phyloP scores from a whole-genome alignment of 2,329 filamentous ascomycete species.

The Corinectria fuckeliana region DNA sequence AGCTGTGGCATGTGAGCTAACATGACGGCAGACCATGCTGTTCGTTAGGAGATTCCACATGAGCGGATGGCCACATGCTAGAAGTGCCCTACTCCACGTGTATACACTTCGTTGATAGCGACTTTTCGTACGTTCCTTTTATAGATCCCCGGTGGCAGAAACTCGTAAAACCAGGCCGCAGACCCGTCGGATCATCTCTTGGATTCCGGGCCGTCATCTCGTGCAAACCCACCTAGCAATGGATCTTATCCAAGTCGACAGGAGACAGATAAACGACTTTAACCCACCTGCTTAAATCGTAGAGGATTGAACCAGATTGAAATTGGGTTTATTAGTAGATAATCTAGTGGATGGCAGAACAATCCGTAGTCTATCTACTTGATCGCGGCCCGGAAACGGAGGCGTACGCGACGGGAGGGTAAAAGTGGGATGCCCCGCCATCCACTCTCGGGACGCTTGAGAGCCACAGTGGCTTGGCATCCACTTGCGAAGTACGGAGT shows the following conservation, averaged over 20 bases:
- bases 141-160: background rate
- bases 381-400: background rate
- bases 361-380: background rate
- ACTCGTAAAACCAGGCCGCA: slow-evolving; percentile 4
- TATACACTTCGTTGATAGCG: background rate
- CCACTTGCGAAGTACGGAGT: background rate
- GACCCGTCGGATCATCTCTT: slow-evolving; percentile 9
- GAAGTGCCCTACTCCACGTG: background rate
- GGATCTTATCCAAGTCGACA: background rate
- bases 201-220: slow-evolving; percentile 15
- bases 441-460: slow-evolving; percentile 1
- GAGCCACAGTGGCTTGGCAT: slow-evolving; percentile 18
- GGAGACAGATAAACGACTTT: slow-evolving; percentile 6
- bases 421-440: slow-evolving; percentile 8
- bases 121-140: too few species aligned
- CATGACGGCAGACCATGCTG: background rate
- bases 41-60: background rate
- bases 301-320: background rate
- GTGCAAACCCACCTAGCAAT: too few species aligned
- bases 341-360: background rate
- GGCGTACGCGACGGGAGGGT: background rate
- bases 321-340: background rate
- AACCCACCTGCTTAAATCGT: background rate
- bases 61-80: slow-evolving; percentile 2
- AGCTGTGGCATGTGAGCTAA: background rate